Conservation (phyloP, 2,329 filamentous ascomycete species). For the Colletotrichum aenigma region DNA sequence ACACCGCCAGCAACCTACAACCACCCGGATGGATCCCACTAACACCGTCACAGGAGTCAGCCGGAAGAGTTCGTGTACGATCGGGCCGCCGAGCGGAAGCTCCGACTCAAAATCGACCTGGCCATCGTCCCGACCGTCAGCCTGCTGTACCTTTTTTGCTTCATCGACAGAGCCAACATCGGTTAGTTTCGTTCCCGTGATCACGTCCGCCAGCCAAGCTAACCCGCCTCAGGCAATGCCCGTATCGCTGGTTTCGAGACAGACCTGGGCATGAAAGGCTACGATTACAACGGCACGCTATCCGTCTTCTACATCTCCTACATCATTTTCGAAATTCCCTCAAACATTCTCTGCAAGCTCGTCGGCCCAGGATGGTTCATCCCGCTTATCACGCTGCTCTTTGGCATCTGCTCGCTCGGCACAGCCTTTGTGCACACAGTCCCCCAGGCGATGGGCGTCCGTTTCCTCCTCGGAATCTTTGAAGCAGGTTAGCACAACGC, state of each 20-base stretch:
- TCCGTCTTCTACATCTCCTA: conserved; percentile 69
- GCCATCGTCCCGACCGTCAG: conserved; percentile 66
- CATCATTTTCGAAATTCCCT: conserved; percentile 69
- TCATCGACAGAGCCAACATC: conserved; percentile 72
- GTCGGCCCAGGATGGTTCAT: conserved; percentile 71
- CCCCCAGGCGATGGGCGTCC: conserved; percentile 52
- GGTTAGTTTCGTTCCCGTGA: conserved; percentile 40
- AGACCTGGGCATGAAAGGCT: conserved; percentile 56
- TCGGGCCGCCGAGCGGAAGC: conserved; percentile 31
- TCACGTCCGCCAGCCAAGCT: neutral
- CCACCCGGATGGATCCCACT: neutral
- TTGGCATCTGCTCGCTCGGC: conserved; percentile 63
- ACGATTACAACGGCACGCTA: conserved; percentile 67
- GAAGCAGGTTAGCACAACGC: conserved; percentile 60
- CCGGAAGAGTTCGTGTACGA: conserved; percentile 25
- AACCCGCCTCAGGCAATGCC: conserved; percentile 54
- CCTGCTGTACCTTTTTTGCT: conserved; percentile 69
- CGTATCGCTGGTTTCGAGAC: conserved; percentile 61
- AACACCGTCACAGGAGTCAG: neutral
- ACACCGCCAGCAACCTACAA: neutral
- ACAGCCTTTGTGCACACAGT: conserved; percentile 64
- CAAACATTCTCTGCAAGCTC: conserved; percentile 66
- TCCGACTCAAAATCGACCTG: conserved; percentile 65
- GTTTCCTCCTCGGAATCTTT: conserved; percentile 65
- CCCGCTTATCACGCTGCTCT: conserved; percentile 58